Conservation (phyloP, 1,284 basidiomycete species). For the Austropuccinia psidii region DNA sequence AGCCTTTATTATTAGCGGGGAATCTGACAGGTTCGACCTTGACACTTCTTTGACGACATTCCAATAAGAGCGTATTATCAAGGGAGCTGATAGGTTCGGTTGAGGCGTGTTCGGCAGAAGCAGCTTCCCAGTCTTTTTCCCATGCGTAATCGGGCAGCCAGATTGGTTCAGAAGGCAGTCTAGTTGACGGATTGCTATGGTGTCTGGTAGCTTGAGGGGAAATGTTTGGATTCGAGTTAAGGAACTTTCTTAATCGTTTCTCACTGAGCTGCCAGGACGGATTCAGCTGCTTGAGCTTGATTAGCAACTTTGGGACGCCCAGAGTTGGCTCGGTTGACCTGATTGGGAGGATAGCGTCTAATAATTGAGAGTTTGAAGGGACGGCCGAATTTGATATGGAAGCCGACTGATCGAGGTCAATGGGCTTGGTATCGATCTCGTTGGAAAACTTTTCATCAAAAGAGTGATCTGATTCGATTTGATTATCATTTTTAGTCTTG, state of each 20-base stretch:
- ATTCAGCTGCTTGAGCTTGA: slow-evolving; percentile 25
- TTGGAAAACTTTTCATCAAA: too few relatives aligned
- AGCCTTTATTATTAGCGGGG: slow-evolving; percentile 31
- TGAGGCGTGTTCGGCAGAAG: slow-evolving; percentile 9
- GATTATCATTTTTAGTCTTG: too few relatives aligned
- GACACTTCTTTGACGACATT: slow-evolving; percentile 25
- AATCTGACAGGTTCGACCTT: slow-evolving; percentile 36
- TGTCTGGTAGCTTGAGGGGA: not conserved
- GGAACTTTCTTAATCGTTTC: slow-evolving; percentile 30
- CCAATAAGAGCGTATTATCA: slow-evolving; percentile 25
- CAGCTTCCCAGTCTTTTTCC: slow-evolving; percentile 37
- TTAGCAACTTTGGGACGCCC: slow-evolving; percentile 26
- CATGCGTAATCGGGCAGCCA: slow-evolving; percentile 33
- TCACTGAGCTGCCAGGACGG: slow-evolving; percentile 34
- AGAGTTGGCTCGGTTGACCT: slow-evolving; percentile 13
- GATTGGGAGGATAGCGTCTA: slow-evolving; percentile 19
- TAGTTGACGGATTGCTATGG: not conserved
- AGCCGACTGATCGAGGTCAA: not conserved
- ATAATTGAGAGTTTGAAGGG: slow-evolving; percentile 11
- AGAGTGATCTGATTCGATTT: too few relatives aligned
- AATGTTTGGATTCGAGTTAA: slow-evolving; percentile 21
- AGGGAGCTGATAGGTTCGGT: slow-evolving; percentile 31
- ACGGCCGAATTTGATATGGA: not conserved
- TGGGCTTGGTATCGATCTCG: too few relatives aligned
- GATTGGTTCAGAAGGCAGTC: slow-evolving; percentile 24